A percentile compares a stretch with the other conserved stretches of the same genome.
phyloP scores from a whole-genome alignment of 192 early-diverging fungal species.

The Podila verticillata region DNA sequence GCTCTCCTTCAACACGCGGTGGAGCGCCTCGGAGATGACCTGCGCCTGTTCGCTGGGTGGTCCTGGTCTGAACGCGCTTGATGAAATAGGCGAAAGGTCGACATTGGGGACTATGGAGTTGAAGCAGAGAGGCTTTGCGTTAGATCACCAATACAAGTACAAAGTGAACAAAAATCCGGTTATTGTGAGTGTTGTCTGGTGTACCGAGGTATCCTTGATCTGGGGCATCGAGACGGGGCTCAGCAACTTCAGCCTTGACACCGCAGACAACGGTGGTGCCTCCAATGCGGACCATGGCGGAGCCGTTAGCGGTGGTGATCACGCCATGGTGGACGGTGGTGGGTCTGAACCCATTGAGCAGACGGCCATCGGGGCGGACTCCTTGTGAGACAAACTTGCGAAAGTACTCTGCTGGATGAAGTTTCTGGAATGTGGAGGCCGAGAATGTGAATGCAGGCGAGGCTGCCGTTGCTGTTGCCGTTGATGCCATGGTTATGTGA shows the following conservation, averaged over 20 bases:
- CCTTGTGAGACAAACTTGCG: conserved; percentile 82
- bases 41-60: conserved; percentile 88
- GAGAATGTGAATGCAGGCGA: conserved; percentile 52
- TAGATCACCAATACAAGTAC: too few relatives aligned
- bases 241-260: conserved; percentile 93
- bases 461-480: not conserved
- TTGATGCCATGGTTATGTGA: conserved; percentile 1
- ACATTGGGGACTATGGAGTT: conserved; percentile 82
- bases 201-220: conserved; percentile 82
- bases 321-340: conserved; percentile 70
- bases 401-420: conserved; percentile 90
- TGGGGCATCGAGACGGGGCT: conserved; percentile 75
- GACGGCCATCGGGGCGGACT: conserved; percentile 85
- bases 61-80: conserved; percentile 83
- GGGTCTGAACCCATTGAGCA: conserved; percentile 73
- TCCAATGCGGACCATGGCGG: conserved; percentile 87
- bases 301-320: conserved; percentile 85
- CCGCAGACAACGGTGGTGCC: conserved; percentile 93
- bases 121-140: not conserved
- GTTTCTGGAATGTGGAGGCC: conserved; percentile 81
- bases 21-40: conserved; percentile 79
- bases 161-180: too few relatives aligned
- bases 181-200: too few relatives aligned
- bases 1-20: conserved; percentile 71
- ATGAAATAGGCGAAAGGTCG: conserved; percentile 91